phyloP scores from a whole-genome alignment of 192 early-diverging fungal species.

The Coemansia sp. region DNA sequence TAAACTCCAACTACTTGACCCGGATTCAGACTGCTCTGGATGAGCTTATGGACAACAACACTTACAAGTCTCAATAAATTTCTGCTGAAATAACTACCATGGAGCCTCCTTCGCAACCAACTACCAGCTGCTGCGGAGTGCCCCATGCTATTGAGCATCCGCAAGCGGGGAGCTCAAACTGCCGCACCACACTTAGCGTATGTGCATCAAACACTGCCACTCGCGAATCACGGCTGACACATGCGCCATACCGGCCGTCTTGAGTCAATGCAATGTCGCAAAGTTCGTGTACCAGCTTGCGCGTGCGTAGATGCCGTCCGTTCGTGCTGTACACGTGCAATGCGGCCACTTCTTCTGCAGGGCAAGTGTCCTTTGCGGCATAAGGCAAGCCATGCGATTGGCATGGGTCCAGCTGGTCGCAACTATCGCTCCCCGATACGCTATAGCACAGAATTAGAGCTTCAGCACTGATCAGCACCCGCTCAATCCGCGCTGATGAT shows the following conservation, averaged over 20 bases:
- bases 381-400: background rate
- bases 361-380: background rate
- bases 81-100: conserved; percentile 30
- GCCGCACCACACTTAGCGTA: conserved; percentile 33
- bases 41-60: conserved; percentile 70
- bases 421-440: conserved; percentile 22
- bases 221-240: conserved; percentile 40
- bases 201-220: conserved; percentile 38
- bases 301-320: conserved; percentile 43
- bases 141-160: conserved; percentile 44
- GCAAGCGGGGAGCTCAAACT: conserved; percentile 46
- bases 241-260: conserved; percentile 36
- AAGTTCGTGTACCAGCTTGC: conserved; percentile 37
- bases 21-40: conserved; percentile 63
- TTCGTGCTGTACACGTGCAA: conserved; percentile 42
- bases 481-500: conserved; percentile 26
- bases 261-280: conserved; percentile 41
- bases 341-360: conserved; percentile 25
- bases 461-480: conserved; percentile 31
- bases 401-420: conserved; percentile 28
- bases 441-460: conserved; percentile 39
- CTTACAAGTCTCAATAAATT: conserved; percentile 54
- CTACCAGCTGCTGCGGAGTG: conserved; percentile 35
- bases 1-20: conserved; percentile 61
- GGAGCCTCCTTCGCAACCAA: conserved; percentile 40